Percentiles rank a stretch among this genome's conserved stretches.
Evolutionary conservation across 2,329 filamentous ascomycete species (phyloP).

Genomic region (Aspergillus aculeatinus): DNA sequence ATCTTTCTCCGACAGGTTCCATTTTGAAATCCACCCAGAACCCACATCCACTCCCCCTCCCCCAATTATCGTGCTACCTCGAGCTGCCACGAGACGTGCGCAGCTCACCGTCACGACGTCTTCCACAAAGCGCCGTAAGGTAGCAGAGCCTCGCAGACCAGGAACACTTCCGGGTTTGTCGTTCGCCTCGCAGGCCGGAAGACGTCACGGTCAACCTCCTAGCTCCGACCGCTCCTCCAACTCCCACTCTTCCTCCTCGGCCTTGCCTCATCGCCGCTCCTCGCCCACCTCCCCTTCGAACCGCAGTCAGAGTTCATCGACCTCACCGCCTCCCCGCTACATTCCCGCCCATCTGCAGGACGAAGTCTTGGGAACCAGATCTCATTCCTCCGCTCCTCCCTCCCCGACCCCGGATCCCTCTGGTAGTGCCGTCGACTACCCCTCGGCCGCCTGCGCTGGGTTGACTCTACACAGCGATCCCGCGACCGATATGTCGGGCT

Average conservation of each 20-base stretch:
- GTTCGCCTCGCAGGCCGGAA: slow-evolving; percentile 33
- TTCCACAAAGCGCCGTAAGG: slow-evolving; percentile 51
- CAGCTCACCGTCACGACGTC: slow-evolving; percentile 52
- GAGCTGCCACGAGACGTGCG: slow-evolving; percentile 47
- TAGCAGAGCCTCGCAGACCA: slow-evolving; percentile 45
- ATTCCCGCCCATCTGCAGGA: slow-evolving; percentile 58
- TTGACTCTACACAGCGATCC: slow-evolving; percentile 50
- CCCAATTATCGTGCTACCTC: slow-evolving; percentile 25
- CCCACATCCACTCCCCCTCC: neutral
- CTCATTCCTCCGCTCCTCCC: slow-evolving; percentile 37
- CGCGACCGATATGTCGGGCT: slow-evolving; percentile 45
- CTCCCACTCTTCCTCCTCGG: slow-evolving; percentile 17
- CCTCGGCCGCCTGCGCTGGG: slow-evolving; percentile 55
- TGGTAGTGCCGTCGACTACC: slow-evolving; percentile 39
- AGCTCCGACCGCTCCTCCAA: slow-evolving; percentile 25
- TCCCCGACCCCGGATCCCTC: slow-evolving; percentile 35
- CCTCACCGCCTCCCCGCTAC: slow-evolving; percentile 44
- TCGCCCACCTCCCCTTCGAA: slow-evolving; percentile 25
- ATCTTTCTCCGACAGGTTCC: neutral
- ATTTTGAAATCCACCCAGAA: neutral
- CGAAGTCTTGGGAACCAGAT: slow-evolving; percentile 44
- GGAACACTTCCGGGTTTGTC: slow-evolving; percentile 31
- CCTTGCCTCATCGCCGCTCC: slow-evolving; percentile 15
- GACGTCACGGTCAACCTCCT: slow-evolving; percentile 33
- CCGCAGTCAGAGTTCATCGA: slow-evolving; percentile 29